Percentiles rank a stretch among this genome's conserved stretches.
These are phyloP conservation scores for Harringtonia lauricola DNA, from an alignment of 2,329 filamentous ascomycete species.

Conservation along the genomic window DNA sequence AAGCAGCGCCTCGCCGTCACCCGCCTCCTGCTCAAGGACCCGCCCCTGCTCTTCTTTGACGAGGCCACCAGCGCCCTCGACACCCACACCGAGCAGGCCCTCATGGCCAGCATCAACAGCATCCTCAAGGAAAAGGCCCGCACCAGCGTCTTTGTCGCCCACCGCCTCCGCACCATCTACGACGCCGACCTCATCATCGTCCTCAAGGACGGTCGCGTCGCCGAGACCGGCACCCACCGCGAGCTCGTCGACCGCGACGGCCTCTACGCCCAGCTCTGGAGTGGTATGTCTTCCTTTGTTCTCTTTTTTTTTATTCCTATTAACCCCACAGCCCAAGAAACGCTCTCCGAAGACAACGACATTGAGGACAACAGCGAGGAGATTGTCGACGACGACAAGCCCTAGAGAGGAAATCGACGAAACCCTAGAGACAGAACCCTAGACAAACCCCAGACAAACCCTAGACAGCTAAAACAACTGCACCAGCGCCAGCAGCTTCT, in stretches of 20 bases:
- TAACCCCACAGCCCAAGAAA: slow-evolving; percentile 12
- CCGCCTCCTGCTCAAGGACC: slow-evolving; percentile 25
- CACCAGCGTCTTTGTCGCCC: slow-evolving; percentile 92
- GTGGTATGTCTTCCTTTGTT: slow-evolving; percentile 19
- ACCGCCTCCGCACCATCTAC: slow-evolving; percentile 84
- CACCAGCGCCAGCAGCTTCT: slow-evolving; percentile 10
- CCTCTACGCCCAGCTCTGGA: slow-evolving; percentile 85
- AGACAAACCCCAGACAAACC: background rate
- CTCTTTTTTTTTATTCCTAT: background rate
- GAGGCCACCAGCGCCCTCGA: slow-evolving; percentile 16
- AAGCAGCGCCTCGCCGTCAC: slow-evolving; percentile 43
- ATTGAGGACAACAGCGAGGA: slow-evolving; percentile 7
- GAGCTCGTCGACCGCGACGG: slow-evolving; percentile 69
- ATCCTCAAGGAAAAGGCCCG: slow-evolving; percentile 79
- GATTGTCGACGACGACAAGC: slow-evolving; percentile 5
- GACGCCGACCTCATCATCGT: slow-evolving; percentile 92
- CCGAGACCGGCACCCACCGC: slow-evolving; percentile 78
- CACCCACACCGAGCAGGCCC: slow-evolving; percentile 71
- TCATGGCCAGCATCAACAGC: slow-evolving; percentile 86
- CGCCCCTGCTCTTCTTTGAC: slow-evolving; percentile 25
- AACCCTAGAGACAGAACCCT: background rate
- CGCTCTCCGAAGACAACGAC: slow-evolving; percentile 8
- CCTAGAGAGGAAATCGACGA: background rate
- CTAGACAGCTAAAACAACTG: too few relatives aligned
- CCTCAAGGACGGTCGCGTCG: slow-evolving; percentile 71